Percentiles rank a stretch among this genome's conserved stretches.
Conservation (phyloP, 2,329 filamentous ascomycete genomes). For the Botrytis cinerea region DNA sequence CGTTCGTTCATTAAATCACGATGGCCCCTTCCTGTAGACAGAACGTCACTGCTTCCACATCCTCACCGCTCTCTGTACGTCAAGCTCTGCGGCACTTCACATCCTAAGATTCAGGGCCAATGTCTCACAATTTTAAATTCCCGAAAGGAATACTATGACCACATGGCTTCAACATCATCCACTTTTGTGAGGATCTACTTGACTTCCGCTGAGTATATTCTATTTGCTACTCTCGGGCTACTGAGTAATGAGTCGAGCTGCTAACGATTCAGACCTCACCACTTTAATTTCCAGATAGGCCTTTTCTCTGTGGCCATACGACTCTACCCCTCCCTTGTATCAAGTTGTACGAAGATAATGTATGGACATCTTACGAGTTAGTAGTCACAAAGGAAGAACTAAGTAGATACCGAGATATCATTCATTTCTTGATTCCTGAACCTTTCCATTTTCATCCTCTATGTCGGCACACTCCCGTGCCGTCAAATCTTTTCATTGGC, state of each 20-base stretch:
- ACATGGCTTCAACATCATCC: conserved; percentile 15
- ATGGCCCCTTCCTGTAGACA: neutral
- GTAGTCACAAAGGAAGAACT: neutral
- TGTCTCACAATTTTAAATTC: conserved; percentile 15
- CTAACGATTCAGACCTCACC: neutral
- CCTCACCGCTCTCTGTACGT: conserved; percentile 18
- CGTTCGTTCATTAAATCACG: neutral
- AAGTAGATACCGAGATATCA: neutral
- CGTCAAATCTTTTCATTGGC: neutral
- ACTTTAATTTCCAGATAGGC: conserved; percentile 17
- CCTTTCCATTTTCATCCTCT: conserved; percentile 10
- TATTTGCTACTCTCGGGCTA: conserved; percentile 11
- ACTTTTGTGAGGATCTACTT: neutral
- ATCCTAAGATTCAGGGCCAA: conserved; percentile 20
- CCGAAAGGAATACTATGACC: conserved; percentile 2
- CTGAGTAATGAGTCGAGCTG: neutral
- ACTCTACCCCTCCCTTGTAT: conserved; percentile 1
- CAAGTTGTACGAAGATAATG: neutral
- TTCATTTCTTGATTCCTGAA: neutral
- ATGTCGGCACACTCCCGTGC: neutral
- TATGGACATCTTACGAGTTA: conserved; percentile 3
- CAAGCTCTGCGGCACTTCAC: conserved; percentile 10
- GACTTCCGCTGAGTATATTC: neutral
- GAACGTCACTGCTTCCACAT: neutral
- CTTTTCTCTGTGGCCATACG: neutral